Base-by-base conservation (phyloP, 139 green algal genomes). In the Microglena sp. region DNA sequence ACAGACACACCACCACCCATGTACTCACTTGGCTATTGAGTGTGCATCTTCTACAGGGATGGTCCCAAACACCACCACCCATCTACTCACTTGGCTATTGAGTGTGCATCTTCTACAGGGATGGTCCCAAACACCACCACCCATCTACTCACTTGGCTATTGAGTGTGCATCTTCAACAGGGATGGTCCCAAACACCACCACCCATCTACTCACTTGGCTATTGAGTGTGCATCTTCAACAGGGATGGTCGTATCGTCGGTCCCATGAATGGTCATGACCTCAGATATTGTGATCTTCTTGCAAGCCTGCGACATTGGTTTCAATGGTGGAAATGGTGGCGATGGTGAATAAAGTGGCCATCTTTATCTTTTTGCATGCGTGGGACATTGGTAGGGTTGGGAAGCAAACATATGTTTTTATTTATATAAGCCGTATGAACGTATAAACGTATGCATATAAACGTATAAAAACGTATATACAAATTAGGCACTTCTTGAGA, bases 261-360 rank as follows among this genome's bases (percentile, higher is more conserved):
- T 77, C 40, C 82, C 79, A 63, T 88, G 82, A 8, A 88, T 40
- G 11, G 71, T 88, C 21, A 88, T 66, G 26, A 86, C 74, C 33
- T 77, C 56, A 22, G 58, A 66, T 7, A 60, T 45, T 26, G 62
- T 68, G 60, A 81, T 77, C 21, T 40, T 55, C 34, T 60, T 50
- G 4, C 59, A 35, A 4, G 55, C 67, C 27, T 45, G n/a, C n/a
- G n/a, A n/a, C n/a, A n/a, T n/a, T n/a, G n/a, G n/a, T n/a, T n/a
- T n/a, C n/a, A n/a, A n/a, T n/a, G n/a, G n/a, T n/a, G n/a, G n/a
- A n/a, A n/a, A n/a, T n/a, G n/a, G n/a, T n/a, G n/a, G n/a, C n/a
- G n/a, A n/a, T n/a, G n/a, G n/a, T n/a, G n/a, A n/a, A n/a, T n/a
- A n/a, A n/a, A n/a, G n/a, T n/a, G n/a, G n/a, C n/a, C n/a, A n/a